phyloP scores from a whole-genome alignment of 305 asterid genomes.

The Fraxinus sp. region DNA sequence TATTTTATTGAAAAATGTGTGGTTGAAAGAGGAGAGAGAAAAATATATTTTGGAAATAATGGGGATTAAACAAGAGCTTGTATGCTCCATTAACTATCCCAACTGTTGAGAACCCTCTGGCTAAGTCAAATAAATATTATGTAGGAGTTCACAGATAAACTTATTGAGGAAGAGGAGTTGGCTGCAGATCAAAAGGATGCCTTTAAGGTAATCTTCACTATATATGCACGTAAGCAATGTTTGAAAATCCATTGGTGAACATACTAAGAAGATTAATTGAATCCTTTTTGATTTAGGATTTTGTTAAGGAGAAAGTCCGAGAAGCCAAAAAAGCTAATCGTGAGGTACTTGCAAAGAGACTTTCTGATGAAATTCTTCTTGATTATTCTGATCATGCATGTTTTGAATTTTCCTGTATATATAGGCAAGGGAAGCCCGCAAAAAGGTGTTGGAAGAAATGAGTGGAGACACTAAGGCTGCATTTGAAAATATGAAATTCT shows the following conservation, averaged over 20 bases:
- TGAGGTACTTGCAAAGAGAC: conserved; percentile 43
- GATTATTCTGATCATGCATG: background rate
- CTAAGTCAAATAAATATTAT: conserved; percentile 8
- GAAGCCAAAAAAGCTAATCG: conserved; percentile 72
- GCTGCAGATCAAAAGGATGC: conserved; percentile 43
- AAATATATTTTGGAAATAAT: too few species aligned
- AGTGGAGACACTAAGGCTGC: conserved; percentile 61
- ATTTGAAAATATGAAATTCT: conserved; percentile 58
- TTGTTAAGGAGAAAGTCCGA: conserved; percentile 66
- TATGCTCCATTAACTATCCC: background rate
- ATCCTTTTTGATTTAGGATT: conserved; percentile 37
- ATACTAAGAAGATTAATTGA: background rate
- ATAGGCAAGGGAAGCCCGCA: conserved; percentile 80
- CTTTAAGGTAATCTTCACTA: conserved; percentile 35
- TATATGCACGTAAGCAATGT: background rate
- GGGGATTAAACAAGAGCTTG: background rate
- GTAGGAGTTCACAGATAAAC: conserved; percentile 46
- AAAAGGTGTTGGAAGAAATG: conserved; percentile 69
- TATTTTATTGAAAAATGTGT: too few species aligned
- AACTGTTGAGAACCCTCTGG: background rate
- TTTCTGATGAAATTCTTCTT: background rate
- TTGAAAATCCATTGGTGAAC: background rate
- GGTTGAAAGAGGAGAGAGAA: too few species aligned
- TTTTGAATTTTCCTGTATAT: background rate
- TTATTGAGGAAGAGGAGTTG: conserved; percentile 43